Conservation (phyloP, 768 basidiomycete species). For the Tylopilus subfusipes region DNA sequence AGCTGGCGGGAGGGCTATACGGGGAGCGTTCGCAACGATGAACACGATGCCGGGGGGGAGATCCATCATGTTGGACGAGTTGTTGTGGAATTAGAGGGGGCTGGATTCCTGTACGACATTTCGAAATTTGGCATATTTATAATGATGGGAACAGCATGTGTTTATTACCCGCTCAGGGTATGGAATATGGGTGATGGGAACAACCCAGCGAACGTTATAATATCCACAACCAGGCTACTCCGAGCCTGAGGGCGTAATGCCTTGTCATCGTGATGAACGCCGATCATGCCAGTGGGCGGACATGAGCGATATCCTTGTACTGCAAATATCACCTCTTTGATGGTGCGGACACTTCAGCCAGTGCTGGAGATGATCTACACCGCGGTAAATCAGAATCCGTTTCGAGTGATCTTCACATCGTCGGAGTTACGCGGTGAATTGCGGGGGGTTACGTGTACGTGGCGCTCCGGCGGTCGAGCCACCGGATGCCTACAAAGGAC, state of each 20-base stretch:
- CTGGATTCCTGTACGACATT: neutral
- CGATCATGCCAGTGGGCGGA: too few species aligned
- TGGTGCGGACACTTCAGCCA: neutral
- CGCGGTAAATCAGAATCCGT: slow-evolving; percentile 9
- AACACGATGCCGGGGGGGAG: slow-evolving; percentile 35
- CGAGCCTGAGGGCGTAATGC: too few species aligned
- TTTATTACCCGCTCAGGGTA: neutral
- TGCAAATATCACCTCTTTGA: neutral
- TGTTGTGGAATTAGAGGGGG: neutral
- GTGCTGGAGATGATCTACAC: slow-evolving; percentile 9
- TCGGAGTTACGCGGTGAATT: slow-evolving; percentile 8
- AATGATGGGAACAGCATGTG: slow-evolving; percentile 8
- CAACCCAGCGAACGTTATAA: neutral
- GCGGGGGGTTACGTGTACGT: neutral
- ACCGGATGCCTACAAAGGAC: slow-evolving; percentile 12
- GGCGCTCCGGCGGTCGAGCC: slow-evolving; percentile 11
- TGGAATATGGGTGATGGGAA: neutral
- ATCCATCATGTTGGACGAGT: slow-evolving; percentile 24
- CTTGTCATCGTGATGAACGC: neutral
- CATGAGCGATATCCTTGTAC: neutral
- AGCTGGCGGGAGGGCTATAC: slow-evolving; percentile 16
- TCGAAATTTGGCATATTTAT: slow-evolving; percentile 1
- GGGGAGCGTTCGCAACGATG: slow-evolving; percentile 25
- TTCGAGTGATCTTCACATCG: neutral
- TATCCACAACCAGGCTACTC: too few species aligned